Base-by-base conservation (phyloP, 1,139 yeast species). In the Candida labiduridarum region DNA sequence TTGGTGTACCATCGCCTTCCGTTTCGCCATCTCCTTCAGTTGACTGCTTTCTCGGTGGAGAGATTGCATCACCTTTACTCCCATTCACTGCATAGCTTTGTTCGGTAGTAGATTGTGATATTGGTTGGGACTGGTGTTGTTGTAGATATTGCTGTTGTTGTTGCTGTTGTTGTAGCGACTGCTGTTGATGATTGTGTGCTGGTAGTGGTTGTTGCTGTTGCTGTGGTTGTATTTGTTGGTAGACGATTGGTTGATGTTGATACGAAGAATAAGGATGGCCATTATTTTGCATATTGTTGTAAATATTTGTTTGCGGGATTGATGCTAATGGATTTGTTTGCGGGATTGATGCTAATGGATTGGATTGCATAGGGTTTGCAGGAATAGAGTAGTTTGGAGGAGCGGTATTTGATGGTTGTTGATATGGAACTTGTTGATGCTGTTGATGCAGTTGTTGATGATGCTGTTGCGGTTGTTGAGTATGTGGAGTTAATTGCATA, bases 21-120 rank as follows among this genome's bases (percentile, higher is more conserved):
- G 30, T 22, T 38, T 38, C 41, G 12, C 30, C 30, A 12, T 22
- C 19, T 14, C 29, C 25, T 18, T 15, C 22, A 43, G 11, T 34
- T 3, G 46, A 31, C 54, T 56, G 14, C 46, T 67, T 71, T 50
- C 72, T 65, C 36, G 69, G 57, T 7, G 78, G 78, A 2, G 78
- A 72, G n/a, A 72, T 65, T 12, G 67, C 56, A 45, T 67, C 72
- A 27, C 52, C 55, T 46, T 60, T 44, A n/a, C 25, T 19, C 2
- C 48, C 47, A 42, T 41, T 44, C 5, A 38, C 27, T 2, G 48
- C 18, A 22, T 45, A 48, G 14, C 30, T 14, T 34, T 43, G 43
- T 7, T 44, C 41, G 19, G 73, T 60, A 9, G 65, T 52, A 50
- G 52, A 41, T 8, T 53, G 45, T 35, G 47, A 50, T 25, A 38